These are phyloP conservation scores for Cymodocea nodosa DNA, from an alignment of 116 monocot species.

Conservation along the genomic window DNA sequence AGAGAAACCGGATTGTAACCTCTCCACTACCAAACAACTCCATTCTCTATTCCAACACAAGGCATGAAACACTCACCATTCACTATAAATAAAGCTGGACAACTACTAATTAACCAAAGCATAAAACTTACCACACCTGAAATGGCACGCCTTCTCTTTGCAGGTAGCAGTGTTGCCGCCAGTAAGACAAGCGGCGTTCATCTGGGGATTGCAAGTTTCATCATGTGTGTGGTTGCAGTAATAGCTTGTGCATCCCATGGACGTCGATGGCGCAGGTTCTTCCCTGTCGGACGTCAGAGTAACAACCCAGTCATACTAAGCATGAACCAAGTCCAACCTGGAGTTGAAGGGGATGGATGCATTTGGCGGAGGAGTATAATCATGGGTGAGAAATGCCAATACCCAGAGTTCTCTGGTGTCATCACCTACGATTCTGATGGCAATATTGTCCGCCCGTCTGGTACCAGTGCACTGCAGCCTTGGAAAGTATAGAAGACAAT, in stretches of 20 bases:
- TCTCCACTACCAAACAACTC: neutral
- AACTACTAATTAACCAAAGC: neutral
- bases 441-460: slow-evolving; percentile 18
- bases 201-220: slow-evolving; percentile 16
- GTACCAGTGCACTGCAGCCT: neutral
- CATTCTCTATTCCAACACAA: neutral
- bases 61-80: neutral
- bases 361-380: slow-evolving; percentile 71
- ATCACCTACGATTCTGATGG: slow-evolving; percentile 60
- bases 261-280: slow-evolving; percentile 14
- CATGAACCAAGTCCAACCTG: slow-evolving; percentile 41
- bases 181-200: neutral
- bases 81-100: neutral
- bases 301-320: slow-evolving; percentile 40
- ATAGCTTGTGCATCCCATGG: slow-evolving; percentile 42
- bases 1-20: neutral
- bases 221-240: slow-evolving; percentile 23
- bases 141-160: slow-evolving; percentile 6
- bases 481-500: slow-evolving; percentile 2
- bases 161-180: too few relatives aligned
- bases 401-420: slow-evolving; percentile 63
- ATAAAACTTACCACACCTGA: neutral
- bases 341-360: slow-evolving; percentile 14
- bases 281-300: neutral
- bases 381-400: slow-evolving; percentile 79